phyloP scores from a whole-genome alignment of 2,329 filamentous ascomycete genomes.

The Alternaria sp. region DNA sequence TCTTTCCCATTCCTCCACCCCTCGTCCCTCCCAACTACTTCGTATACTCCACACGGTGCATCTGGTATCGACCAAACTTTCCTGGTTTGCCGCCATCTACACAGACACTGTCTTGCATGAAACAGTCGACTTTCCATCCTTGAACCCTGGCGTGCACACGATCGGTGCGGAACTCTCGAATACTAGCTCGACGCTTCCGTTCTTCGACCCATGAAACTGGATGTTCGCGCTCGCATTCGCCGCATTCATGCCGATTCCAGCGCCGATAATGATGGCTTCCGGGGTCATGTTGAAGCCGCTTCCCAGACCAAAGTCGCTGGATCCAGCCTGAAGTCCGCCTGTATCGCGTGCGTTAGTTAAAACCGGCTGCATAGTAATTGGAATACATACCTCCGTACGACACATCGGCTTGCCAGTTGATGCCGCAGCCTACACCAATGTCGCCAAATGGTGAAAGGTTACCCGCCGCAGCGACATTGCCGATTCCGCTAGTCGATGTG shows the following conservation, averaged over 20 bases:
- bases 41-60: not conserved
- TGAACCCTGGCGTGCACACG: slow-evolving; percentile 4
- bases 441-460: slow-evolving; percentile 12
- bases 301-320: slow-evolving; percentile 12
- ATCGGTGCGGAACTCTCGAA: slow-evolving; percentile 6
- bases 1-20: not conserved
- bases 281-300: slow-evolving; percentile 15
- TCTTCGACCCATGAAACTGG: slow-evolving; percentile 10
- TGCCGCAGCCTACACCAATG: slow-evolving; percentile 16
- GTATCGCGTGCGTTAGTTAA: not conserved
- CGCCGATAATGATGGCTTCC: not conserved
- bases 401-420: slow-evolving; percentile 12
- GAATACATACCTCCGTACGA: slow-evolving; percentile 13
- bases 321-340: slow-evolving; percentile 18
- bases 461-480: slow-evolving; percentile 14
- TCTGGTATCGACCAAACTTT: not conserved
- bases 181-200: slow-evolving; percentile 10
- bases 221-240: slow-evolving; percentile 11
- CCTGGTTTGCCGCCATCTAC: not conserved
- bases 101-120: slow-evolving; percentile 4
- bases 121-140: slow-evolving; percentile 2
- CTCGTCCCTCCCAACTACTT: not conserved
- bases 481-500: slow-evolving; percentile 10
- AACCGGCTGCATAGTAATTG: not conserved
- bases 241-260: slow-evolving; percentile 14